Evolutionary conservation across 2,329 filamentous ascomycete genomes (phyloP).

Genomic region (Curvularia lunata): DNA sequence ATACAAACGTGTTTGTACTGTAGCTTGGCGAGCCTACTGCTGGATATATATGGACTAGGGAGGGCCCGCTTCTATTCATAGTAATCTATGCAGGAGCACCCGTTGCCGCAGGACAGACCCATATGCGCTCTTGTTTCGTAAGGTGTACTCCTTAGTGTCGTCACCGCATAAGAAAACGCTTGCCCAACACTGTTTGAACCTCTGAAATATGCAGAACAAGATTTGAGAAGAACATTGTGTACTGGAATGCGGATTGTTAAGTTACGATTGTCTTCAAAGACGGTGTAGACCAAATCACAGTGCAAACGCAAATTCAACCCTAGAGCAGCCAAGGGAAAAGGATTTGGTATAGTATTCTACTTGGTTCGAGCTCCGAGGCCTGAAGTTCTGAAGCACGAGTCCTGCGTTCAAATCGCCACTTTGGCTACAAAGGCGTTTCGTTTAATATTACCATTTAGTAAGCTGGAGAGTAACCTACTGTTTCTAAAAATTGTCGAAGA

Average conservation of each 20-base stretch:
- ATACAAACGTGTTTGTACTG: not conserved
- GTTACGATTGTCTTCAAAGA: not conserved
- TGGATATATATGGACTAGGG: not conserved
- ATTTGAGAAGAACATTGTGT: not conserved
- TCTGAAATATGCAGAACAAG: not conserved
- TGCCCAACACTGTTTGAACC: not conserved
- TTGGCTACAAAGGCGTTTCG: too few species aligned
- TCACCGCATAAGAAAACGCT: not conserved
- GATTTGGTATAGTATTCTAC: not conserved
- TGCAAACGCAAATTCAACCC: not conserved
- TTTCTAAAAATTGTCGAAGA: too few species aligned
- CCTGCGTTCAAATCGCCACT: too few species aligned
- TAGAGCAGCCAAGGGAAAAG: not conserved
- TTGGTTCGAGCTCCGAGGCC: too few species aligned
- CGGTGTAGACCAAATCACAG: not conserved
- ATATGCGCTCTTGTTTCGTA: not conserved
- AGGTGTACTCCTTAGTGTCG: slow-evolving; percentile 6
- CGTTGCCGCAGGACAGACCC: not conserved
- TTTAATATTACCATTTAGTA: too few species aligned
- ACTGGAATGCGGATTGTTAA: not conserved
- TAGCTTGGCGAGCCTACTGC: too few species aligned
- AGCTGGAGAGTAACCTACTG: too few species aligned
- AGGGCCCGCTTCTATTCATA: not conserved
- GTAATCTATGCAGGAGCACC: not conserved
- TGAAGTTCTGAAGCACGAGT: too few species aligned